Percentiles rank a stretch among this genome's conserved stretches.
phyloP scores from a whole-genome alignment of 371 early-diverging fungal species.

The Apophysomyces elegans region DNA sequence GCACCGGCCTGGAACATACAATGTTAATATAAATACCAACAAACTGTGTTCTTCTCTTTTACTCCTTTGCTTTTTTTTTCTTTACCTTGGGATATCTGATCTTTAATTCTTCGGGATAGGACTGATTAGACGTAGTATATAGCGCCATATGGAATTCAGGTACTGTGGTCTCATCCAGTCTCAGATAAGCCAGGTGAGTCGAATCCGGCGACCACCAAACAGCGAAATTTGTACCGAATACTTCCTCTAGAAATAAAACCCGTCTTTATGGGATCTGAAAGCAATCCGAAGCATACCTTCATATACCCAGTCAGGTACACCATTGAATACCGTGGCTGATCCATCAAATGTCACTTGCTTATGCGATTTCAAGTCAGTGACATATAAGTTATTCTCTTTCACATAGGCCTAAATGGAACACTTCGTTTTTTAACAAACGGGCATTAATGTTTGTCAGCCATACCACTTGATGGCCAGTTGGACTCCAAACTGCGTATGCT shows the following conservation, averaged over 20 bases:
- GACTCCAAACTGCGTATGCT: constrained; percentile 77
- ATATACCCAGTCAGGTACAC: constrained; percentile 97
- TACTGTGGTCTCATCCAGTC: constrained; percentile 83
- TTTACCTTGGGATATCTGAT: constrained; percentile 83
- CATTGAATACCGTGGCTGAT: constrained; percentile 82
- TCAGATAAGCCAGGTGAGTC: constrained; percentile 79
- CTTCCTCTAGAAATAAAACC: constrained; percentile 68
- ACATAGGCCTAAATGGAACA: constrained; percentile 67
- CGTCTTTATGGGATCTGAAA: background rate
- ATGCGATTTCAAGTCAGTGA: constrained; percentile 68
- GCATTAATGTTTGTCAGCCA: background rate
- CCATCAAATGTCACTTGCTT: constrained; percentile 85
- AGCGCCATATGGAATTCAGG: constrained; percentile 75
- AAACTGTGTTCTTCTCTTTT: background rate
- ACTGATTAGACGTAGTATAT: constrained; percentile 52
- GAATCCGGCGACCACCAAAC: constrained; percentile 92
- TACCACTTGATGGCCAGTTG: constrained; percentile 75
- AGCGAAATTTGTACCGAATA: constrained; percentile 67
- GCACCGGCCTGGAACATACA: constrained; percentile 61
- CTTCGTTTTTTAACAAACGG: background rate
- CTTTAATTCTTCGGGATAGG: constrained; percentile 72
- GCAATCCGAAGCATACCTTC: constrained; percentile 54
- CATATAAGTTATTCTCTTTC: constrained; percentile 83
- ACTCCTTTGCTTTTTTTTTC: no score
- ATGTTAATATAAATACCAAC: background rate